Conservation (phyloP, 495 filamentous ascomycete genomes). For the Xanthoparmelia taractica region DNA sequence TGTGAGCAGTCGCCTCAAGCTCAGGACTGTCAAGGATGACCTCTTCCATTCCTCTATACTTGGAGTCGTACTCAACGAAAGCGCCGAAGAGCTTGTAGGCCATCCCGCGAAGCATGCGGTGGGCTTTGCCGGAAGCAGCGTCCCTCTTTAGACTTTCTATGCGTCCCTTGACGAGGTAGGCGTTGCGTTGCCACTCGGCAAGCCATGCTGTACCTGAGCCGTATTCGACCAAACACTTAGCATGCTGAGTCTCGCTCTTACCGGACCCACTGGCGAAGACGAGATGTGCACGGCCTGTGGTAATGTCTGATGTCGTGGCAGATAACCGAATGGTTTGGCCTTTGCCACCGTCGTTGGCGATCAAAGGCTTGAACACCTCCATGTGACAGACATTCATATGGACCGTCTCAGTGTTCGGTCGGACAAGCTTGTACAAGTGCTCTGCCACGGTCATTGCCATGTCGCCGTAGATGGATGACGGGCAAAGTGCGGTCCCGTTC, state of each 20-base stretch:
- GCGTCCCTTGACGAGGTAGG: constrained; percentile 49
- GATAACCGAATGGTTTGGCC: constrained; percentile 43
- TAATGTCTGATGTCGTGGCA: constrained; percentile 37
- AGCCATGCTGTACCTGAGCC: constrained; percentile 41
- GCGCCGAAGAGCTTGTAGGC: constrained; percentile 70
- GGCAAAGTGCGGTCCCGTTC: constrained; percentile 42
- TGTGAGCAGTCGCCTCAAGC: constrained; percentile 62
- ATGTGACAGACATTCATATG: constrained; percentile 50
- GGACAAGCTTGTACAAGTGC: constrained; percentile 39
- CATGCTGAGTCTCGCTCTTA: constrained; percentile 38
- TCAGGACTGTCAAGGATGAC: constrained; percentile 65
- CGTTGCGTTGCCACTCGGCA: constrained; percentile 46
- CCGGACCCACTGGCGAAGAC: constrained; percentile 28
- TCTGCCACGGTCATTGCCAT: constrained; percentile 44
- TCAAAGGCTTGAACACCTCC: constrained; percentile 54
- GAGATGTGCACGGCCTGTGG: constrained; percentile 33
- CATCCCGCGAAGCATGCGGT: constrained; percentile 58
- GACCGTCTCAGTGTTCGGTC: constrained; percentile 38
- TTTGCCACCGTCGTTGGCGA: constrained; percentile 41
- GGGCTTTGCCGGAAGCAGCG: constrained; percentile 45
- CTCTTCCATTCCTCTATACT: constrained; percentile 66
- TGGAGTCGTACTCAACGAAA: constrained; percentile 59
- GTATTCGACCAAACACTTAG: constrained; percentile 45
- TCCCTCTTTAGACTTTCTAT: constrained; percentile 45
- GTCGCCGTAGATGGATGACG: constrained; percentile 40